phyloP scores from a whole-genome alignment of 2,329 filamentous ascomycete genomes.

The Fusarium veterinarium region DNA sequence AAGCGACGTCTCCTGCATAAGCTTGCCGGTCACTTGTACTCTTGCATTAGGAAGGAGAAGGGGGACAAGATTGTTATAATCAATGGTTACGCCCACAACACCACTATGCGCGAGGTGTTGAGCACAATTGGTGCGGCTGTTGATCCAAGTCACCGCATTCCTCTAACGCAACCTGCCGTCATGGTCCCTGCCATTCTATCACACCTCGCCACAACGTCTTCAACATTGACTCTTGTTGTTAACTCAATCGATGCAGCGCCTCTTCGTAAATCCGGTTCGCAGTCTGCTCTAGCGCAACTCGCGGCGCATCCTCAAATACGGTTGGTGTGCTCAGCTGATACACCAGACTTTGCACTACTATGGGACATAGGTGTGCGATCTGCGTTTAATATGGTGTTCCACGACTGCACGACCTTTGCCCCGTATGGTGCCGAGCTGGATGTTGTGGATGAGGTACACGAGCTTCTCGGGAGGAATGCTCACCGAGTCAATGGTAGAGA shows the following conservation, averaged over 20 bases:
- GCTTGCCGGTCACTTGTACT: slow-evolving; percentile 77
- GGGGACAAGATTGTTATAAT: slow-evolving; percentile 75
- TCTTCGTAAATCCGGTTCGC: slow-evolving; percentile 76
- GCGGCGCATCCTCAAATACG: slow-evolving; percentile 78
- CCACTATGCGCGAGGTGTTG: slow-evolving; percentile 76
- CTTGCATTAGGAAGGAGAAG: slow-evolving; percentile 46
- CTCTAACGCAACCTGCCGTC: slow-evolving; percentile 72
- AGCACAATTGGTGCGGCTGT: slow-evolving; percentile 75
- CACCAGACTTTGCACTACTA: slow-evolving; percentile 85
- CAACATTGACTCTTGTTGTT: slow-evolving; percentile 75
- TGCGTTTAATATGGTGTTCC: slow-evolving; percentile 87
- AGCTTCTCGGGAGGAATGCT: slow-evolving; percentile 83
- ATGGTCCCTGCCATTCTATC: slow-evolving; percentile 75
- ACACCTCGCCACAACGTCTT: slow-evolving; percentile 60
- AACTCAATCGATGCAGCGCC: slow-evolving; percentile 87
- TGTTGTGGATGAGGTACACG: slow-evolving; percentile 89
- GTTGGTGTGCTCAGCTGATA: slow-evolving; percentile 85
- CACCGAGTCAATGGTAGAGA: slow-evolving; percentile 87
- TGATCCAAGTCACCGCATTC: slow-evolving; percentile 59
- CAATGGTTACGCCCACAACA: slow-evolving; percentile 82
- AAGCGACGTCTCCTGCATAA: slow-evolving; percentile 80
- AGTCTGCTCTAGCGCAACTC: slow-evolving; percentile 80
- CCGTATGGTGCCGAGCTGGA: slow-evolving; percentile 80
- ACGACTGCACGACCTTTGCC: slow-evolving; percentile 92
- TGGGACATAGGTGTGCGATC: slow-evolving; percentile 91